Conservation (phyloP, 345 rosid genomes). For the Eucalyptus fibrosa region DNA sequence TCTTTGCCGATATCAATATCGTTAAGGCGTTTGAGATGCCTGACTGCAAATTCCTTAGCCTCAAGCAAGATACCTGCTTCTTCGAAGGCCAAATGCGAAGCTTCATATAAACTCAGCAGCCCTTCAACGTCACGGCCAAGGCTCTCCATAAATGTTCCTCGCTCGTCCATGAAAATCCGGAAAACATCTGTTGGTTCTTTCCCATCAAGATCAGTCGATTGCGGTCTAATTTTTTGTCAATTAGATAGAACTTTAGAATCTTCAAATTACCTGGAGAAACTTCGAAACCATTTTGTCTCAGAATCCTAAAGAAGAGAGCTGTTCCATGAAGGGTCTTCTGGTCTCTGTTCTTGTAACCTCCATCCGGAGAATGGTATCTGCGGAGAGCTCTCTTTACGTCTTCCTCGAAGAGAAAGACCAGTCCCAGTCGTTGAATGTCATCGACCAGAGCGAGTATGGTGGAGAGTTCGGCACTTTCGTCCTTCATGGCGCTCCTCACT, state of each 20-base stretch:
- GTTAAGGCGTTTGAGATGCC: not conserved
- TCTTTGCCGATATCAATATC: not conserved
- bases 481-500: not conserved
- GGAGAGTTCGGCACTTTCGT: not conserved
- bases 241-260: not conserved
- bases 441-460: slow-evolving; percentile 19
- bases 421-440: slow-evolving; percentile 25
- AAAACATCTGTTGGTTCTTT: slow-evolving; percentile 9
- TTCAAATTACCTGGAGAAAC: slow-evolving; percentile 19
- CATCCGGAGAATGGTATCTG: not conserved
- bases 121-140: slow-evolving; percentile 1
- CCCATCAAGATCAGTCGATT: not conserved
- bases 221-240: not conserved
- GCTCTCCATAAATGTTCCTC: not conserved
- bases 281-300: slow-evolving; percentile 23
- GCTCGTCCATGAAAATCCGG: not conserved
- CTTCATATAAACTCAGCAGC: slow-evolving; percentile 24
- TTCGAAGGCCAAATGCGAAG: slow-evolving; percentile 16
- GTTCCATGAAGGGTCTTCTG: not conserved
- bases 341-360: not conserved
- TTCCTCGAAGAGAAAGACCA: slow-evolving; percentile 10
- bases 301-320: slow-evolving; percentile 30
- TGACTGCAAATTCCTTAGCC: not conserved
- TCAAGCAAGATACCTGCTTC: slow-evolving; percentile 13
- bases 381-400: slow-evolving; percentile 11